Conservation (phyloP, 257 asterid genomes). For the Solanum bulbocastanum region DNA sequence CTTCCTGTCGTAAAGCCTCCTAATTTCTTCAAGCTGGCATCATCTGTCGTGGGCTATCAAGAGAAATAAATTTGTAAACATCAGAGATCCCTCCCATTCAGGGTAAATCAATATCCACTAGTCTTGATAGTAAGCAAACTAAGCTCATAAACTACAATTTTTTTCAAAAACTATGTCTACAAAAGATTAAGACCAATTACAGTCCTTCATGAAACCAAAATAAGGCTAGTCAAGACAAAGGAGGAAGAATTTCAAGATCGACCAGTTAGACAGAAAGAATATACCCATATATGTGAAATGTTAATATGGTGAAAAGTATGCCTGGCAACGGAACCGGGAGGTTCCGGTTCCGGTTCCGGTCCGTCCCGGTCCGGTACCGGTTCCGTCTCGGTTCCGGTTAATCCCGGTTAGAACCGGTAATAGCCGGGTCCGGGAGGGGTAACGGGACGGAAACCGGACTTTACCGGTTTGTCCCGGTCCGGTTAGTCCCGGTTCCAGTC, state of each 20-base stretch:
- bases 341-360: too few relatives aligned
- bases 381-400: too few relatives aligned
- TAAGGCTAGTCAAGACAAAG: neutral
- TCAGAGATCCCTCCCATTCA: neutral
- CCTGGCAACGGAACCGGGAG: too few relatives aligned
- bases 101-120: neutral
- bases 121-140: neutral
- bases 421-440: too few relatives aligned
- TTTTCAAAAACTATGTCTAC: neutral
- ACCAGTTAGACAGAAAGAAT: neutral
- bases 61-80: slow-evolving; percentile 5
- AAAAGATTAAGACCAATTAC: neutral
- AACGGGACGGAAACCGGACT: too few relatives aligned
- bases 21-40: slow-evolving; percentile 18
- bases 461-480: too few relatives aligned
- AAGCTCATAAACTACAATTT: neutral
- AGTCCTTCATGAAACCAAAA: neutral
- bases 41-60: slow-evolving; percentile 27
- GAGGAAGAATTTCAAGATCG: neutral
- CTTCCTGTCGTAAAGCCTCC: neutral
- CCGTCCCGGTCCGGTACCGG: too few relatives aligned
- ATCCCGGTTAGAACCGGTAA: too few relatives aligned
- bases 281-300: neutral
- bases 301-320: neutral
- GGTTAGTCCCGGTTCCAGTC: too few relatives aligned